Evolutionary conservation across 257 asterid genomes (phyloP).

Genomic region (Ligustrum vulgare): DNA sequence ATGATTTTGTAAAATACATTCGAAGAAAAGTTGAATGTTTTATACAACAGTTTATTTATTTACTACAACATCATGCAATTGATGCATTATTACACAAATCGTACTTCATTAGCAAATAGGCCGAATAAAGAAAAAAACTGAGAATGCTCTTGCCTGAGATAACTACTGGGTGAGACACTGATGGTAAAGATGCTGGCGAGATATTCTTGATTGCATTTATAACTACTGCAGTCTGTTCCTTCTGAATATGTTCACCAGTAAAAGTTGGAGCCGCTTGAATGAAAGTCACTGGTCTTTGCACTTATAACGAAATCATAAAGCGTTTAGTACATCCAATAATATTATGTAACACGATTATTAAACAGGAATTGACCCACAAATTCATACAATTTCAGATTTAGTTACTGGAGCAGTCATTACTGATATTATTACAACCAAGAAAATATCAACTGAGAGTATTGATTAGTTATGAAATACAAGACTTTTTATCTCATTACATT

Average conservation of each 20-base stretch:
- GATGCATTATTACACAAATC: background rate
- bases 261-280: slow-evolving; percentile 22
- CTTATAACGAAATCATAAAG: background rate
- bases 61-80: background rate
- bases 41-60: background rate
- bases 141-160: slow-evolving; percentile 42
- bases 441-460: background rate
- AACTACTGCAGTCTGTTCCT: slow-evolving; percentile 23
- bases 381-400: background rate
- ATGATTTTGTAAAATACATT: background rate
- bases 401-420: background rate
- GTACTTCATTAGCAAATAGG: slow-evolving; percentile 11
- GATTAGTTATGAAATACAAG: background rate
- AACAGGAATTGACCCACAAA: background rate
- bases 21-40: slow-evolving; percentile 13
- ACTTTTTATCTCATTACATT: background rate
- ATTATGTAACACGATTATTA: too few species aligned
- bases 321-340: background rate
- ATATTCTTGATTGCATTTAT: slow-evolving; percentile 19
- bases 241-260: slow-evolving; percentile 19
- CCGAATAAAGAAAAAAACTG: background rate
- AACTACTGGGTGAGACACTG: slow-evolving; percentile 20
- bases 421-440: background rate
- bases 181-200: slow-evolving; percentile 17
- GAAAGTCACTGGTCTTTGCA: background rate